Percentiles rank a stretch among this genome's conserved stretches.
Conservation (phyloP, 495 filamentous ascomycete species). For the Articulospora tetracladia region DNA sequence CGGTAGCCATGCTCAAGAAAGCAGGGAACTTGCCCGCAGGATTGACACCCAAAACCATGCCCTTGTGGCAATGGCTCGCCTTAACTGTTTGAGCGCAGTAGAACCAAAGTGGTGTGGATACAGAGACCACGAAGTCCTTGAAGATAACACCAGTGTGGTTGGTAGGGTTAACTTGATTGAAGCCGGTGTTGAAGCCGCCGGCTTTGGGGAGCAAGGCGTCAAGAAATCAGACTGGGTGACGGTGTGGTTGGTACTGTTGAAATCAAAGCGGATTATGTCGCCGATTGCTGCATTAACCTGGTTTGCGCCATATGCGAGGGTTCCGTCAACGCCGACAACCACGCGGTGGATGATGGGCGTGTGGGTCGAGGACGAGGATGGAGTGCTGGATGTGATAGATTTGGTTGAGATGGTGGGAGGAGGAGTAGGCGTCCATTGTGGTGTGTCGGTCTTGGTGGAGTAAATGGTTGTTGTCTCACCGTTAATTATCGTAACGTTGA, state of each 20-base stretch:
- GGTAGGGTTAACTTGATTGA: slow-evolving; percentile 16
- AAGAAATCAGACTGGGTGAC: slow-evolving; percentile 31
- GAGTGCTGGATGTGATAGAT: not conserved
- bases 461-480: slow-evolving; percentile 11
- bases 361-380: not conserved
- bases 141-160: slow-evolving; percentile 15
- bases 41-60: slow-evolving; percentile 33
- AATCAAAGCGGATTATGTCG: slow-evolving; percentile 30
- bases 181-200: slow-evolving; percentile 20
- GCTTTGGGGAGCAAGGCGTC: slow-evolving; percentile 23
- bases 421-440: slow-evolving; percentile 3
- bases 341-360: slow-evolving; percentile 19
- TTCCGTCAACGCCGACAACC: slow-evolving; percentile 20
- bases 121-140: slow-evolving; percentile 10
- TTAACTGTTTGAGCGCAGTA: slow-evolving; percentile 14
- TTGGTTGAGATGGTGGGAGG: not conserved
- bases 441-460: slow-evolving; percentile 1
- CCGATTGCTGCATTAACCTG: slow-evolving; percentile 26
- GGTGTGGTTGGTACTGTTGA: slow-evolving; percentile 29
- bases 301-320: slow-evolving; percentile 25
- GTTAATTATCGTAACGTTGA: slow-evolving; percentile 12
- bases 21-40: slow-evolving; percentile 26
- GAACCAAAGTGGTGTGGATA: slow-evolving; percentile 18
- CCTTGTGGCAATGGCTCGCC: slow-evolving; percentile 20
- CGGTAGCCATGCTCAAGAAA: slow-evolving; percentile 24